phyloP scores from a whole-genome alignment of 148 eudicot species.

The Dysphania ambrosioides region DNA sequence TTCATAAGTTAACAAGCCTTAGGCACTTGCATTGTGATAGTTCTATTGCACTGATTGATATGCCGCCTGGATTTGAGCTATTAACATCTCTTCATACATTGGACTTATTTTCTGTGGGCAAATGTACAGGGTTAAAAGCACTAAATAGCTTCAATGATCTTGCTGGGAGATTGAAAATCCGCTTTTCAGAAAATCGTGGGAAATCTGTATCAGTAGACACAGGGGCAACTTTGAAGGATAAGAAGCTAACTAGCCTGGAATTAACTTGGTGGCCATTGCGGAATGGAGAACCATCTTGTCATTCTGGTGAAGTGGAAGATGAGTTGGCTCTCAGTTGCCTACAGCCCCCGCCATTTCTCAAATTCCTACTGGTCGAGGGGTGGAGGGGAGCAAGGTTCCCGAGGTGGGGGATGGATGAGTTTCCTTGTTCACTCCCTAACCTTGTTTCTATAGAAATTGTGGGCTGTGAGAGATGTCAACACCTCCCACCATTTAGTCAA shows the following conservation, averaged over 20 bases:
- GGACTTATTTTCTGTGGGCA: not conserved
- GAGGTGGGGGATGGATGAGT: conserved; percentile 6
- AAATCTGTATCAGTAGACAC: not conserved
- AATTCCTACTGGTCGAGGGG: not conserved
- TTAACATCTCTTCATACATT: not conserved
- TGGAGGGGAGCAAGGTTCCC: conserved; percentile 14
- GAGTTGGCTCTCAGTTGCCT: not conserved
- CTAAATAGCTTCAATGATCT: not conserved
- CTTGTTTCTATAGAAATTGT: not conserved
- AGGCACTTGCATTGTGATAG: not conserved
- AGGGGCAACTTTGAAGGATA: not conserved
- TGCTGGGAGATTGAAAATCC: not conserved
- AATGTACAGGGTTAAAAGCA: not conserved
- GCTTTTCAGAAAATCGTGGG: not conserved
- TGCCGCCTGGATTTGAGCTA: not conserved
- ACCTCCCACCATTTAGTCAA: not conserved
- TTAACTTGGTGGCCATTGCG: not conserved
- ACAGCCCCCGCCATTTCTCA: conserved; percentile 12
- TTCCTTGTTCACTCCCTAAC: not conserved
- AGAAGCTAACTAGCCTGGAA: not conserved
- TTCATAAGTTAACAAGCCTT: not conserved
- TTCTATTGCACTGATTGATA: not conserved
- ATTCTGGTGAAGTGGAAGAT: not conserved
- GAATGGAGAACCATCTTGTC: not conserved
- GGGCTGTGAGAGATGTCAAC: not conserved